Percentiles rank a stretch among this genome's conserved stretches.
Evolutionary conservation across 441 rosid genomes (phyloP).

Genomic region (Aleurites moluccanus): DNA sequence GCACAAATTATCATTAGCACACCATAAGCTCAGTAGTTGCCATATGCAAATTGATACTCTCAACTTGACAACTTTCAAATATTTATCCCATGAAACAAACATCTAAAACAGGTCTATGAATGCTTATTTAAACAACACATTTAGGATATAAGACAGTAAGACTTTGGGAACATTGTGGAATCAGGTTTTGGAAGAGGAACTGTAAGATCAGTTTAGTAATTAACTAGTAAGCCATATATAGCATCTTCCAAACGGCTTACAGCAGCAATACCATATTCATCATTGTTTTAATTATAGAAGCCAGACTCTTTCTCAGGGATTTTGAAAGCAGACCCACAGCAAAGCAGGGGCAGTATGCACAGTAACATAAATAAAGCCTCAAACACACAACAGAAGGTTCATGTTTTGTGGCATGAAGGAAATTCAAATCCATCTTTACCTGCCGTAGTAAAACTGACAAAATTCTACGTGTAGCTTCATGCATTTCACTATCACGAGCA

Average conservation of each 20-base stretch:
- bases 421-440: constrained; percentile 38
- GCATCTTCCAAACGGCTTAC: neutral
- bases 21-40: neutral
- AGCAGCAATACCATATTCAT: neutral
- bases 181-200: neutral
- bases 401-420: neutral
- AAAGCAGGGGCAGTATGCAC: neutral
- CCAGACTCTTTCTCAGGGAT: neutral
- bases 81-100: neutral
- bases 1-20: constrained; percentile 20
- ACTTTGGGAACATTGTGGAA: neutral
- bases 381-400: neutral
- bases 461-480: constrained; percentile 95
- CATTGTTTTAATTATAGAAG: neutral
- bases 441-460: constrained; percentile 88
- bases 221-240: neutral
- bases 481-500: constrained; percentile 82
- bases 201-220: neutral
- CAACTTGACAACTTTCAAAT: neutral
- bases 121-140: neutral
- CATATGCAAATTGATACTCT: neutral
- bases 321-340: neutral
- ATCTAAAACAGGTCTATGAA: neutral
- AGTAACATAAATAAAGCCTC: neutral
- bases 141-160: neutral